Evolutionary conservation across 139 green algal species (phyloP).

Genomic region (Coelastrella sp.): DNA sequence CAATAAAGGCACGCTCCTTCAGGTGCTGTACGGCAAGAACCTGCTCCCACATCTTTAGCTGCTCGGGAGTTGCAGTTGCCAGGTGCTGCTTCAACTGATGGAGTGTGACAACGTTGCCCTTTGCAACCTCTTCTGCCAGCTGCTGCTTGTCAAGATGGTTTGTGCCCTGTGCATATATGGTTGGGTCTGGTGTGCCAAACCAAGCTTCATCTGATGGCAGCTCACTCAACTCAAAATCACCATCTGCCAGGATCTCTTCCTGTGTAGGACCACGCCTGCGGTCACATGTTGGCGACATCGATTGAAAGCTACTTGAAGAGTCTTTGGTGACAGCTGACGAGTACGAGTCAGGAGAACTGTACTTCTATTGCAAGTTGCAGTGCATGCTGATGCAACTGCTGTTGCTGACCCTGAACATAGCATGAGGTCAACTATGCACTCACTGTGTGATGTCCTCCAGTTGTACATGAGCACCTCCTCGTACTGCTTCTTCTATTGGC

Average conservation of each 20-base stretch:
- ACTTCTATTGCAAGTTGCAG: too few relatives aligned
- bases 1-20: not conserved
- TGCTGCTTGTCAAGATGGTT: slow-evolving; percentile 41
- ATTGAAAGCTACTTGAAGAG: too few relatives aligned
- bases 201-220: slow-evolving; percentile 44
- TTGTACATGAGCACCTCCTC: slow-evolving; percentile 4
- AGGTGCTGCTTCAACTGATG: slow-evolving; percentile 42
- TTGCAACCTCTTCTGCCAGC: slow-evolving; percentile 39
- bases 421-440: not conserved
- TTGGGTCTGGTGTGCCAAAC: slow-evolving; percentile 44
- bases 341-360: too few relatives aligned
- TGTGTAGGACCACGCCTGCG: slow-evolving; percentile 1
- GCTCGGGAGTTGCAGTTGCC: not conserved
- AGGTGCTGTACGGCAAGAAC: slow-evolving; percentile 4
- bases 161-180: slow-evolving; percentile 31
- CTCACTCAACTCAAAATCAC: not conserved
- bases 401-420: not conserved
- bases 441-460: slow-evolving; percentile 39
- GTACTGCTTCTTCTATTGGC: slow-evolving; percentile 22
- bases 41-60: slow-evolving; percentile 3
- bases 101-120: slow-evolving; percentile 44
- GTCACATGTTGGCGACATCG: too few relatives aligned
- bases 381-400: too few relatives aligned
- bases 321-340: too few relatives aligned
- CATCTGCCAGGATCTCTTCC: not conserved